Percentiles rank a stretch among this genome's conserved stretches.
phyloP scores from a whole-genome alignment of 352 stramenopile species.

The Peronospora belbahrii region DNA sequence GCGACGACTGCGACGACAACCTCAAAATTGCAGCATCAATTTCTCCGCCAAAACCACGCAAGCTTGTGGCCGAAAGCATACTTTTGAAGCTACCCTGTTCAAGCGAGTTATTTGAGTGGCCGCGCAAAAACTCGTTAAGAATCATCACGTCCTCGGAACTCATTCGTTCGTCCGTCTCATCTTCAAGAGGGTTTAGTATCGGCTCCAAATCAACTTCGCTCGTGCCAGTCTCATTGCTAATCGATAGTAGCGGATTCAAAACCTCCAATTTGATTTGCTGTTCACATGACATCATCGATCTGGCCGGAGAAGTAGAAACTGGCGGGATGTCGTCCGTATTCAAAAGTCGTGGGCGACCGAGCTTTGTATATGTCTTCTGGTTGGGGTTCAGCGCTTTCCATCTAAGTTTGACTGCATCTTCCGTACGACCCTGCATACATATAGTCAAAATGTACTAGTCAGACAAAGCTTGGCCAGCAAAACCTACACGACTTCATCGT shows the following conservation, averaged over 20 bases:
- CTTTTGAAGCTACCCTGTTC: conserved; percentile 31
- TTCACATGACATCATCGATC: conserved; percentile 11
- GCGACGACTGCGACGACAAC: conserved; percentile 24
- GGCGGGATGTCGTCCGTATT: conserved; percentile 35
- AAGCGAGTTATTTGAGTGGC: conserved; percentile 41
- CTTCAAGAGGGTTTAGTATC: conserved; percentile 31
- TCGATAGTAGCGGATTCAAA: background rate
- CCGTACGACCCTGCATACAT: conserved; percentile 46
- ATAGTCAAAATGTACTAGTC: background rate
- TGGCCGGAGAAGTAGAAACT: conserved; percentile 26
- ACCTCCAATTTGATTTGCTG: background rate
- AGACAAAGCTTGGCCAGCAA: background rate
- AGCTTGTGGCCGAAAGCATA: conserved; percentile 30
- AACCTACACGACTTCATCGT: background rate
- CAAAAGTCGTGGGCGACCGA: conserved; percentile 56
- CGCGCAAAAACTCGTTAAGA: conserved; percentile 48
- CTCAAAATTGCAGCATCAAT: conserved; percentile 31
- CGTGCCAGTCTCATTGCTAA: conserved; percentile 2
- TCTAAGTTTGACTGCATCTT: conserved; percentile 73
- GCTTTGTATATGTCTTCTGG: conserved; percentile 64
- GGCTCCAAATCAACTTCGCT: conserved; percentile 32
- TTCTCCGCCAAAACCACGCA: conserved; percentile 22
- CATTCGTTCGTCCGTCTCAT: conserved; percentile 44
- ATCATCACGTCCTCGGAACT: conserved; percentile 54
- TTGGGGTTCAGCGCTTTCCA: conserved; percentile 83